phyloP scores from a whole-genome alignment of 148 eudicot species.

The Fagopyrum tataricum region DNA sequence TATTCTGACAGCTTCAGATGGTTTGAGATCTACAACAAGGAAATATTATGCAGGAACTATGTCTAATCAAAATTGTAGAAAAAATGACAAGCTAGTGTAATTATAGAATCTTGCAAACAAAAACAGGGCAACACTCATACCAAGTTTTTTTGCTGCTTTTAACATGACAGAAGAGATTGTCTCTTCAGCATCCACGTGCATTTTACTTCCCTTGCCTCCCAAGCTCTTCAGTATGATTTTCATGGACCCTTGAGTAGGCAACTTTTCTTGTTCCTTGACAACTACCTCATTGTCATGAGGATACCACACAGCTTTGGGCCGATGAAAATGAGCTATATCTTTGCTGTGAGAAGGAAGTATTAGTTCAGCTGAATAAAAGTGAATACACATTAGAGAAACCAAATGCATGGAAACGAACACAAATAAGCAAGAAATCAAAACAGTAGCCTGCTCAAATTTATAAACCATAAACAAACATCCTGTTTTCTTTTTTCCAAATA shows the following conservation, averaged over 20 bases:
- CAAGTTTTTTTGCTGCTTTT: slow-evolving; percentile 92
- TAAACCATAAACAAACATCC: background rate
- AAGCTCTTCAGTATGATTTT: slow-evolving; percentile 81
- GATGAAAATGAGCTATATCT: slow-evolving; percentile 91
- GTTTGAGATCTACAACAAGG: slow-evolving; percentile 52
- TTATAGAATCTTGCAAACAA: background rate
- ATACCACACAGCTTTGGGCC: slow-evolving; percentile 94
- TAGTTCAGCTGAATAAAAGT: background rate
- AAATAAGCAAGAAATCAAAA: background rate
- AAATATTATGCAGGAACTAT: background rate
- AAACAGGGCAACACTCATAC: slow-evolving; percentile 28
- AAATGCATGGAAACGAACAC: background rate
- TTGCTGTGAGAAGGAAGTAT: slow-evolving; percentile 43
- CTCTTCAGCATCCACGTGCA: slow-evolving; percentile 86
- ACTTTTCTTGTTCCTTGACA: slow-evolving; percentile 63
- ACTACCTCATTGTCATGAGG: slow-evolving; percentile 83
- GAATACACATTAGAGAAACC: background rate
- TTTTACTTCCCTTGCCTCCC: slow-evolving; percentile 91
- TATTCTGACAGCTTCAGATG: slow-evolving; percentile 67
- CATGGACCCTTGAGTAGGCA: slow-evolving; percentile 69
- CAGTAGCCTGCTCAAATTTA: background rate
- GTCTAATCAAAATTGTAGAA: background rate
- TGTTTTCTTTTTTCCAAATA: background rate
- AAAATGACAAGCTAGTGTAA: background rate
- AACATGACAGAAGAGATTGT: slow-evolving; percentile 68